Conservation (phyloP, 192 early-diverging fungal genomes). For the Backusella psychrophila region DNA sequence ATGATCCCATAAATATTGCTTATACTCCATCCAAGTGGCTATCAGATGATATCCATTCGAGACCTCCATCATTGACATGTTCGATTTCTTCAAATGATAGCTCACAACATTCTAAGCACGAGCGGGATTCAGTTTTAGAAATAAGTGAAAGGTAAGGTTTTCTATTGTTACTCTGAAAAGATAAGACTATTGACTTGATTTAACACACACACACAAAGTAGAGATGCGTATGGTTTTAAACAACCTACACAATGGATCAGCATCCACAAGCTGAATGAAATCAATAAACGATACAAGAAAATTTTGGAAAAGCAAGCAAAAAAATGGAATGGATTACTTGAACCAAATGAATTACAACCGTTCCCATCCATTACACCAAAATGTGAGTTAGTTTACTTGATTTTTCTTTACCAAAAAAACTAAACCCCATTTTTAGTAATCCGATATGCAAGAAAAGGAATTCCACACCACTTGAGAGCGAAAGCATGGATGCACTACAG, state of each 20-base stretch:
- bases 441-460: constrained; percentile 69
- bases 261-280: constrained; percentile 42
- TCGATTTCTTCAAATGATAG: constrained; percentile 3
- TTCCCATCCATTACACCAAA: constrained; percentile 44
- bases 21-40: neutral
- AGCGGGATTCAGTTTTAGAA: neutral
- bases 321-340: constrained; percentile 52
- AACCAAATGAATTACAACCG: constrained; percentile 37
- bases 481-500: constrained; percentile 70
- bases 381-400: constrained; percentile 30
- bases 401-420: neutral
- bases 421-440: constrained; percentile 46
- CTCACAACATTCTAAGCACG: neutral
- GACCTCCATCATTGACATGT: neutral
- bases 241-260: constrained; percentile 48
- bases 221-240: constrained; percentile 61
- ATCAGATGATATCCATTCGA: neutral
- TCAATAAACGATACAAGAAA: constrained; percentile 49
- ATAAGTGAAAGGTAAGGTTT: neutral
- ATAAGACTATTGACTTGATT: neutral
- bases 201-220: constrained; percentile 8
- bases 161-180: neutral
- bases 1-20: neutral
- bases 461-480: constrained; percentile 62
- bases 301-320: constrained; percentile 43